Base-by-base conservation (phyloP, 192 early-diverging fungal genomes). In the Mortierella antarctica region DNA sequence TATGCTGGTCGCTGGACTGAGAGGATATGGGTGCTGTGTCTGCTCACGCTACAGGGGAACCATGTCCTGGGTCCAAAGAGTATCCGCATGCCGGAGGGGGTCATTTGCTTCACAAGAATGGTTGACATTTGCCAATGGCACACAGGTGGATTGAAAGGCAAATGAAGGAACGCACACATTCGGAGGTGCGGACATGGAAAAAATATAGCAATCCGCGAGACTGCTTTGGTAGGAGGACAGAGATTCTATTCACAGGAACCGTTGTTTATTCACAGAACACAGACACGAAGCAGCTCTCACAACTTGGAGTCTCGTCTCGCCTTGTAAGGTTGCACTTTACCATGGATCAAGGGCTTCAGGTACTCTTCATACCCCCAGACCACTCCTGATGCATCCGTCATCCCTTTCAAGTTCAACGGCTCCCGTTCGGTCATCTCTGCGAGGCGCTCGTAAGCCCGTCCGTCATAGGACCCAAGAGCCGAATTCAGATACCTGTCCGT, bases 401-500 rank as follows among this genome's bases (percentile, higher is more conserved):
- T 57, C 41, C 58, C 76, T 44, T 74, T 31, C 31, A 67, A 55
- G 72, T 84, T 84, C 58, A 84, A 21, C 2, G 83, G 83, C 56
- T 84, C 83, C 6, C 57, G 42, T 53, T 73, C 74, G 2, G 83
- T 73, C 76, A 78, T 75, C 49, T 73, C 72, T 4, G 77, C 66
- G 57, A 84, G 46, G 0, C 72, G 51, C 57, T 95, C 94, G 55
- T 97, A 97, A 7, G 93, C 91, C 44, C 89, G 84, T 53, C 94
- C 94, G 65, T 95, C 93, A 23, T 77, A 88, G 20, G 91, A 83
- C 11, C 92, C 95, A 42, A 97, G 73, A 7, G 93, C 91, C 48
- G 91, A 92, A 77, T 95, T 89, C 31, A 97, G 83, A n/a, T 86
- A 82, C 62, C 88, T 88, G 57, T 97, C 95, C 2, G 92, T 85